Evolutionary conservation across 441 rosid species (phyloP).

Genomic region (Kokia cookei): DNA sequence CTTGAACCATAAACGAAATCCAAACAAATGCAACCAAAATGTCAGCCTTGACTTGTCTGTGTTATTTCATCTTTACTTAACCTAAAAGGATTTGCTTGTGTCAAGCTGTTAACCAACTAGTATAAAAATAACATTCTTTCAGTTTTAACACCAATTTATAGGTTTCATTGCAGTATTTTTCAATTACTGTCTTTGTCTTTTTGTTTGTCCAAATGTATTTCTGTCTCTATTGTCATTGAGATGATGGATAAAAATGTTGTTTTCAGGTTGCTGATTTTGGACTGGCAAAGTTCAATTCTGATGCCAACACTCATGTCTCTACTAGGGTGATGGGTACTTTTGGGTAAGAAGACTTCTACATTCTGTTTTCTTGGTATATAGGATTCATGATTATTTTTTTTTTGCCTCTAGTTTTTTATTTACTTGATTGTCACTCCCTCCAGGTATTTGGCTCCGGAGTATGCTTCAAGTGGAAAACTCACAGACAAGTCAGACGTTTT

Average conservation of each 20-base stretch:
- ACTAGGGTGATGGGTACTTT: conserved; percentile 99
- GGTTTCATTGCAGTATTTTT: neutral
- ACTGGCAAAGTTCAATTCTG: conserved; percentile 80
- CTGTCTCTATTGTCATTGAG: conserved; percentile 8
- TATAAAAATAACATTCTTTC: neutral
- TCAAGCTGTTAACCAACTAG: neutral
- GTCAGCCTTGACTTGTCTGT: neutral
- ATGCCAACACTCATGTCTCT: conserved; percentile 84
- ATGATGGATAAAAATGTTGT: neutral
- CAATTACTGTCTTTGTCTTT: neutral
- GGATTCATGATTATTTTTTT: neutral
- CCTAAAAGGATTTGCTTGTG: neutral
- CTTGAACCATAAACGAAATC: neutral
- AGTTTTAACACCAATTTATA: neutral
- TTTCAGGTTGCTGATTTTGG: conserved; percentile 96
- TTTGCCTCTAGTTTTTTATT: neutral
- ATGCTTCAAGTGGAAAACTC: conserved; percentile 95
- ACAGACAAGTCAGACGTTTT: conserved; percentile 93
- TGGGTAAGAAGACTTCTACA: conserved; percentile 48
- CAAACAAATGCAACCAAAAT: neutral
- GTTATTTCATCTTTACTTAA: neutral
- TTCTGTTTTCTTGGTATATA: neutral
- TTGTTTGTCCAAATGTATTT: neutral
- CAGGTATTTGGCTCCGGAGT: conserved; percentile 95
- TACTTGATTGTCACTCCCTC: conserved; percentile 7